A percentile compares a stretch with the other conserved stretches of the same genome.
Conservation (phyloP, 2,329 filamentous ascomycete genomes). For the Saccharata proteae region DNA sequence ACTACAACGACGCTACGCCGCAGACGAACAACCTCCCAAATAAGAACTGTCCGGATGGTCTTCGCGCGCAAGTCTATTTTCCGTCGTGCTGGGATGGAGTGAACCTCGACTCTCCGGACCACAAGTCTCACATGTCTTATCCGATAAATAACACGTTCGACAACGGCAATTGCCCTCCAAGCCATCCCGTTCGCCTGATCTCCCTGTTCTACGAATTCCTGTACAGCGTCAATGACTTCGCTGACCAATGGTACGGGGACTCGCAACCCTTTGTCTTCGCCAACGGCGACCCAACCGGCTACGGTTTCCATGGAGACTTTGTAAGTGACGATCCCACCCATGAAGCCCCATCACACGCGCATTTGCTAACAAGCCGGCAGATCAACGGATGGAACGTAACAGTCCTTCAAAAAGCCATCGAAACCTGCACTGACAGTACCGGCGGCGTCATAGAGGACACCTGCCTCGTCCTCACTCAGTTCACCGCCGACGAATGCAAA, state of each 20-base stretch:
- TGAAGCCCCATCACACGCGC: not conserved
- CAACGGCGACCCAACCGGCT: conserved; percentile 61
- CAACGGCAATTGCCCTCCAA: conserved; percentile 15
- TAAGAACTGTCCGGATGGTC: conserved; percentile 46
- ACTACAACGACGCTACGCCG: conserved; percentile 21
- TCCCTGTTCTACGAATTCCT: conserved; percentile 47
- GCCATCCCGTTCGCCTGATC: conserved; percentile 33
- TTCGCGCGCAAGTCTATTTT: conserved; percentile 58
- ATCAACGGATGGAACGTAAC: conserved; percentile 61
- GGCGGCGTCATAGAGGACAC: conserved; percentile 49
- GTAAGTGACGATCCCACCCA: conserved; percentile 11
- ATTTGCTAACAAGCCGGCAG: too few species aligned
- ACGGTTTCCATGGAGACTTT: conserved; percentile 62
- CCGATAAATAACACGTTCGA: conserved; percentile 11
- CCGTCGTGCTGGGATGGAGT: conserved; percentile 34
- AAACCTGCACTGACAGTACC: conserved; percentile 49
- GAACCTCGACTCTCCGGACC: conserved; percentile 2
- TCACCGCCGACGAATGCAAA: conserved; percentile 31
- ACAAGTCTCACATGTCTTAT: conserved; percentile 11
- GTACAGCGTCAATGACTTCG: conserved; percentile 38
- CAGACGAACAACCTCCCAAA: conserved; percentile 52
- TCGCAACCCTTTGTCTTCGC: conserved; percentile 50
- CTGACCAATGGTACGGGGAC: conserved; percentile 27
- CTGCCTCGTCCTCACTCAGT: conserved; percentile 27
- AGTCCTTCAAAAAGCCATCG: conserved; percentile 53